Evolutionary conservation across 495 filamentous ascomycete genomes (phyloP).

Genomic region (Talaromyces proteolyticus): DNA sequence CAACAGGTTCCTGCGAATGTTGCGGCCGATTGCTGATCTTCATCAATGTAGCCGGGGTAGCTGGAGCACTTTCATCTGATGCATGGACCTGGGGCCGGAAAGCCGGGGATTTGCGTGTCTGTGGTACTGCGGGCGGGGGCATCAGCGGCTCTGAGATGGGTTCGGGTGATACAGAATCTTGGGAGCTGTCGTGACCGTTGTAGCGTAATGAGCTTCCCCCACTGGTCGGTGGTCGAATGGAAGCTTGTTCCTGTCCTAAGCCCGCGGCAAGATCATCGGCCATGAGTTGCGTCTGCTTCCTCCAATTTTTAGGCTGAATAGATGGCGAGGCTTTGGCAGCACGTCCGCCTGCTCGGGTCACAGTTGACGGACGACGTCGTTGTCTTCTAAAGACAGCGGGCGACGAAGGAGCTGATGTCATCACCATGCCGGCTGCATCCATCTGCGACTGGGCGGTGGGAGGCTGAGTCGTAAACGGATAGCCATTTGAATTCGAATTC

Average conservation of each 20-base stretch:
- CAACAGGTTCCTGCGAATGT: constrained; percentile 17
- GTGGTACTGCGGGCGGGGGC: constrained; percentile 61
- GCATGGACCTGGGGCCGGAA: constrained; percentile 34
- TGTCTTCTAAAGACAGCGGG: constrained; percentile 30
- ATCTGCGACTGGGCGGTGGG: constrained; percentile 34
- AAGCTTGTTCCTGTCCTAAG: constrained; percentile 25
- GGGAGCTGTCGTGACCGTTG: constrained; percentile 53
- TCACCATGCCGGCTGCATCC: constrained; percentile 37
- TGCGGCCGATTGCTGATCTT: constrained; percentile 47
- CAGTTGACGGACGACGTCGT: constrained; percentile 32
- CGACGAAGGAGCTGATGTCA: constrained; percentile 25
- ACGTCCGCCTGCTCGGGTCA: constrained; percentile 32
- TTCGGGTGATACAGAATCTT: constrained; percentile 68
- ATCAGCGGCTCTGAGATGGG: constrained; percentile 63
- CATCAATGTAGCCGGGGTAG: constrained; percentile 85
- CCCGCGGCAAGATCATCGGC: constrained; percentile 6
- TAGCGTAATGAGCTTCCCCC: constrained; percentile 32
- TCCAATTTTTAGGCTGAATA: constrained; percentile 66
- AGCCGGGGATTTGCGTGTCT: constrained; percentile 47
- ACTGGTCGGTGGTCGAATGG: constrained; percentile 19
- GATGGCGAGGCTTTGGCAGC: constrained; percentile 75
- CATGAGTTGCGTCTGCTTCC: constrained; percentile 33
- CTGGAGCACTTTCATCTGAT: constrained; percentile 44
- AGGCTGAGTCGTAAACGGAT: constrained; percentile 27
- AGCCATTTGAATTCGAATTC: constrained; percentile 41